Evolutionary conservation across 345 rosid species (phyloP).

Genomic region (Lepidium aucheri): DNA sequence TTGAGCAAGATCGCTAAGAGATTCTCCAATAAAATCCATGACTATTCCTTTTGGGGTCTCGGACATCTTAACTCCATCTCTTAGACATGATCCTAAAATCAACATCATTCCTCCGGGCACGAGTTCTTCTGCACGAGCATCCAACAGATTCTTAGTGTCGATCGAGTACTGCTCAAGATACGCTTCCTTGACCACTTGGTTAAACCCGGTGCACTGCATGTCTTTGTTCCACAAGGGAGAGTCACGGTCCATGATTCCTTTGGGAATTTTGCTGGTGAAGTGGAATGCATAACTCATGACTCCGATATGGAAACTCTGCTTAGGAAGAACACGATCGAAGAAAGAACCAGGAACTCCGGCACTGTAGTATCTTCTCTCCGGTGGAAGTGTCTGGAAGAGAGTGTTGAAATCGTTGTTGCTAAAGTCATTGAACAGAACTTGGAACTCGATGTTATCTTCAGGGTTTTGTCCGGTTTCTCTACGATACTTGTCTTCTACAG

Average conservation of each 20-base stretch:
- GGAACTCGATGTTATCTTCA: neutral
- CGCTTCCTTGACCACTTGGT: constrained; percentile 16
- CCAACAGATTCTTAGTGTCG: constrained; percentile 19
- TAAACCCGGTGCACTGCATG: constrained; percentile 28
- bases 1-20: neutral
- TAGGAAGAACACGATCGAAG: constrained; percentile 26
- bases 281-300: constrained; percentile 27
- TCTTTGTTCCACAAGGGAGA: constrained; percentile 34
- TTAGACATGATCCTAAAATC: constrained; percentile 8
- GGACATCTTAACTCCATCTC: constrained; percentile 21
- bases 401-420: constrained; percentile 45
- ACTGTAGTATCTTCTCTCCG: constrained; percentile 13
- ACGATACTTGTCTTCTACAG: neutral
- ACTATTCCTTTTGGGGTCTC: constrained; percentile 9
- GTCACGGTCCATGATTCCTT: constrained; percentile 14
- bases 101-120: constrained; percentile 35
- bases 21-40: constrained; percentile 6
- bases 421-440: constrained; percentile 26
- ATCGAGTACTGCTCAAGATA: constrained; percentile 25
- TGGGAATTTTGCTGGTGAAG: constrained; percentile 27
- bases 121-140: constrained; percentile 33
- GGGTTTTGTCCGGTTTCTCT: neutral
- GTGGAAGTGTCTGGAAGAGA: constrained; percentile 37
- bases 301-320: constrained; percentile 23
- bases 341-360: constrained; percentile 37